Conservation (phyloP, 495 filamentous ascomycete genomes). For the Hypoxylon intermedium region DNA sequence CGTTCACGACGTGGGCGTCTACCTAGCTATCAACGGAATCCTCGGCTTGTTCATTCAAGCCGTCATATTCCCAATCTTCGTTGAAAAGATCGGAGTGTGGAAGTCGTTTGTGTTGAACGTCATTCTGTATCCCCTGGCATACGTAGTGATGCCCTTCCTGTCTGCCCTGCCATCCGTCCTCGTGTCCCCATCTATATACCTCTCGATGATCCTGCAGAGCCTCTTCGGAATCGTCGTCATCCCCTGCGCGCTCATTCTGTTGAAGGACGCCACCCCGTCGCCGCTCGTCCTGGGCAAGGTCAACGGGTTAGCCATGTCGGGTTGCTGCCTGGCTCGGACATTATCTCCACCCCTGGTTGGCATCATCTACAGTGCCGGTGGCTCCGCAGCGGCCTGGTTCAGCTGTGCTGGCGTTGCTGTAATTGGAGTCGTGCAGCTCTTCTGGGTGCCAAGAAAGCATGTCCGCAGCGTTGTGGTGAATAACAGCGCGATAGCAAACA, state of each 20-base stretch:
- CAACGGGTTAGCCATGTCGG: constrained; percentile 74
- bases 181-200: constrained; percentile 67
- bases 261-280: constrained; percentile 74
- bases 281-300: constrained; percentile 69
- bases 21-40: constrained; percentile 72
- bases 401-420: constrained; percentile 66
- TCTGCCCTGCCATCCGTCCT: constrained; percentile 57
- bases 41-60: constrained; percentile 74
- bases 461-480: constrained; percentile 20
- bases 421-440: constrained; percentile 67
- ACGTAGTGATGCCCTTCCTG: constrained; percentile 73
- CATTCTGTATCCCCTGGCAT: constrained; percentile 69
- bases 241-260: constrained; percentile 71
- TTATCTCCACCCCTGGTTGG: constrained; percentile 71
- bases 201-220: constrained; percentile 68
- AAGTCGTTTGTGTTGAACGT: constrained; percentile 68
- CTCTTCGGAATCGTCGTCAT: constrained; percentile 73
- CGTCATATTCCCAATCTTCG: constrained; percentile 69
- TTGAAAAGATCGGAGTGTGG: constrained; percentile 71
- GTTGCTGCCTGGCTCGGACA: constrained; percentile 71
- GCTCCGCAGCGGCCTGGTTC: constrained; percentile 73
- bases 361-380: constrained; percentile 67
- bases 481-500: not conserved
- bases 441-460: constrained; percentile 58
- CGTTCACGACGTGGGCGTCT: constrained; percentile 69